Conservation (phyloP, 495 filamentous ascomycete genomes). For the Talaromyces borbonicus region DNA sequence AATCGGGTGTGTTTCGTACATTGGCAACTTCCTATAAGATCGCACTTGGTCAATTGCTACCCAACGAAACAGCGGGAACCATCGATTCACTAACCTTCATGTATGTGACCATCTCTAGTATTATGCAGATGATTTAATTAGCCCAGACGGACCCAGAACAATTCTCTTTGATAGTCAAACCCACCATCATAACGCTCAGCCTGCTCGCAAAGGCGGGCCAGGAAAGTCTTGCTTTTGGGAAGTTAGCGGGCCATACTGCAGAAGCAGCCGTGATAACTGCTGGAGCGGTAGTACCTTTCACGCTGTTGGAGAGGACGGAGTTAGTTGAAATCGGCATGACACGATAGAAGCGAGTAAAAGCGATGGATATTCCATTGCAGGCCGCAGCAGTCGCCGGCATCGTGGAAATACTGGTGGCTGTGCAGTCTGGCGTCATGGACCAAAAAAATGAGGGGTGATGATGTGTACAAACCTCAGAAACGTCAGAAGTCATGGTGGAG, state of each 20-base stretch:
- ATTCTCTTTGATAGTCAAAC: too few species aligned
- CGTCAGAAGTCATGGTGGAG: conserved; percentile 39
- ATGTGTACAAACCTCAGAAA: conserved; percentile 39
- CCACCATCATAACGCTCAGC: conserved; percentile 99
- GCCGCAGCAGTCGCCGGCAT: background rate
- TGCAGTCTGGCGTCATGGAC: background rate
- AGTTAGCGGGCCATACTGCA: background rate
- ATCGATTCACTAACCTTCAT: conserved; percentile 73
- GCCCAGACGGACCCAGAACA: too few species aligned
- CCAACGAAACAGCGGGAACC: conserved; percentile 8
- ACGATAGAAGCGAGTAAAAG: too few species aligned
- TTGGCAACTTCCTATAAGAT: conserved; percentile 81
- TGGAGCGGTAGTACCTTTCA: conserved; percentile 63
- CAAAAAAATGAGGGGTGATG: conserved; percentile 30
- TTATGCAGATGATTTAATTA: conserved; percentile 1
- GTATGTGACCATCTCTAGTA: conserved; percentile 91
- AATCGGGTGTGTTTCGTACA: conserved; percentile 45
- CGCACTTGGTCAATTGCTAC: conserved; percentile 21
- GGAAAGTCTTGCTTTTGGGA: conserved; percentile 88
- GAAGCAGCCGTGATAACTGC: background rate
- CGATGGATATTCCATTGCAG: background rate
- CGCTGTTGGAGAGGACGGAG: conserved; percentile 58
- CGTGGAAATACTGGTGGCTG: background rate
- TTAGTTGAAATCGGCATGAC: too few species aligned
- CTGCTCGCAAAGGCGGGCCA: conserved; percentile 99